Evolutionary conservation across 805 yeast genomes (phyloP).

Genomic region (Huiozyma naganishii): DNA sequence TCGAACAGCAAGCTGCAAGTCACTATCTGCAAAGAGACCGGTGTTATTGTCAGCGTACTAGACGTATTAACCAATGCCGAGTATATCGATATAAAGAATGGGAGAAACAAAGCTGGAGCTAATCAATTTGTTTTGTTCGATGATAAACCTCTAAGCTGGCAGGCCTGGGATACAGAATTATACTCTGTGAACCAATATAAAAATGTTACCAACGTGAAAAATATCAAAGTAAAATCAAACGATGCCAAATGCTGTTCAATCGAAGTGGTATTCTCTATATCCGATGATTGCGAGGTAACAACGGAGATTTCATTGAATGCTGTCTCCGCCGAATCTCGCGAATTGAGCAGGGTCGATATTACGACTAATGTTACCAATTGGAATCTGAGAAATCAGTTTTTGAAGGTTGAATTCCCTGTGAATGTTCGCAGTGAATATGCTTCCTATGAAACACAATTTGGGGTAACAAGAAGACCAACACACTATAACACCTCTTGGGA

Average conservation of each 20-base stretch:
- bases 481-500: slow-evolving; percentile 96
- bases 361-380: slow-evolving; percentile 57
- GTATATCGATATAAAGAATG: slow-evolving; percentile 47
- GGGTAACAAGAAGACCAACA: slow-evolving; percentile 83
- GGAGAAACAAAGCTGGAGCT: slow-evolving; percentile 52
- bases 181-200: slow-evolving; percentile 67
- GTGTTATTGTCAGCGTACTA: slow-evolving; percentile 49
- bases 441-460: slow-evolving; percentile 88
- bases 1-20: slow-evolving; percentile 55
- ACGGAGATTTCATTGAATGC: slow-evolving; percentile 57
- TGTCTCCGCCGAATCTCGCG: slow-evolving; percentile 31
- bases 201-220: slow-evolving; percentile 31
- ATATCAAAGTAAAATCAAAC: slow-evolving; percentile 29
- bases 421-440: slow-evolving; percentile 68
- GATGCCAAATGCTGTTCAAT: slow-evolving; percentile 52
- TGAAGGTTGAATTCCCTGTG: slow-evolving; percentile 93
- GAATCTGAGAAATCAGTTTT: slow-evolving; percentile 79
- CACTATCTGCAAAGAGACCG: slow-evolving; percentile 42
- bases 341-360: slow-evolving; percentile 37
- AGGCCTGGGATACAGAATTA: slow-evolving; percentile 96
- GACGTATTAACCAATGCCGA: slow-evolving; percentile 55
- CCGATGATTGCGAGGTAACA: slow-evolving; percentile 45
- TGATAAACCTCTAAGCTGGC: slow-evolving; percentile 84
- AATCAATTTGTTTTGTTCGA: slow-evolving; percentile 76
- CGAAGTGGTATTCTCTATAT: slow-evolving; percentile 49